phyloP scores from a whole-genome alignment of 2,329 filamentous ascomycete genomes.

The Colletotrichum caudatum region DNA sequence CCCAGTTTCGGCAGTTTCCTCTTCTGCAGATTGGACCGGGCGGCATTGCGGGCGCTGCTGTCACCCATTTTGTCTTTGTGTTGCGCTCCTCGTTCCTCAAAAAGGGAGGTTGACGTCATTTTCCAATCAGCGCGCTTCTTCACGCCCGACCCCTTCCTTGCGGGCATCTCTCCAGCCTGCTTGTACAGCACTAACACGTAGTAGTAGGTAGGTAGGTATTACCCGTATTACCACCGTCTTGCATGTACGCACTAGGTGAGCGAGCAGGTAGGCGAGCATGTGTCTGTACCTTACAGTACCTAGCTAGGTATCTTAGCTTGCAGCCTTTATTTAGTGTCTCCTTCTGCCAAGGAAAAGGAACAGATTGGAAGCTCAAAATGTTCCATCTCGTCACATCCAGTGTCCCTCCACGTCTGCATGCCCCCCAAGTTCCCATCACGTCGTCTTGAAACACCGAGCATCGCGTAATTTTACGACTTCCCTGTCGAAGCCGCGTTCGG shows the following conservation, averaged over 20 bases:
- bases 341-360: slow-evolving; percentile 10
- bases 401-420: not conserved
- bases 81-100: not conserved
- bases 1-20: slow-evolving; percentile 9
- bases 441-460: not conserved
- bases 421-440: not conserved
- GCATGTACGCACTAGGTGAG: not conserved
- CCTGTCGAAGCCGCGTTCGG: not conserved
- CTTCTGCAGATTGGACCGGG: not conserved
- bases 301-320: not conserved
- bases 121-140: slow-evolving; percentile 19
- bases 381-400: not conserved
- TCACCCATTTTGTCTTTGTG: too few relatives aligned
- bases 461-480: too few relatives aligned
- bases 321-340: slow-evolving; percentile 4
- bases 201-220: too few relatives aligned
- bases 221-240: not conserved
- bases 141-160: not conserved
- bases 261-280: not conserved
- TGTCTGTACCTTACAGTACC: too few relatives aligned
- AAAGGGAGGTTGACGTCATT: slow-evolving; percentile 33
- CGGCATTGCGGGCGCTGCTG: not conserved
- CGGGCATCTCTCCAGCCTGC: not conserved
- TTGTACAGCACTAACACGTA: not conserved
- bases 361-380: not conserved